Conservation (phyloP, 495 filamentous ascomycete species). For the Gamarada debralockiae region DNA sequence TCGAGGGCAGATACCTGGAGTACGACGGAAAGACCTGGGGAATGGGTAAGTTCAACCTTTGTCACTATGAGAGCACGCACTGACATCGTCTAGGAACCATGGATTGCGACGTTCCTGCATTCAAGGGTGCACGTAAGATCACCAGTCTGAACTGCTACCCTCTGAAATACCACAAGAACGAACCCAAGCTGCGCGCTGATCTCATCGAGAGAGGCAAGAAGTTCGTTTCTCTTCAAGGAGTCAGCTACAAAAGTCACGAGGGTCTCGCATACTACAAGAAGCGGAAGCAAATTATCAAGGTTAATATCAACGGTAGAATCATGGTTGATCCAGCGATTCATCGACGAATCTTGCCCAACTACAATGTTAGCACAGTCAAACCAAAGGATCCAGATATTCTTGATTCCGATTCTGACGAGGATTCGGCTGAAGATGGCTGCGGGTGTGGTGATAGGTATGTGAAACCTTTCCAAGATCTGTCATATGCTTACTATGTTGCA, state of each 20-base stretch:
- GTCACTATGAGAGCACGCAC: constrained; percentile 50
- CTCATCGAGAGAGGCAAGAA: constrained; percentile 84
- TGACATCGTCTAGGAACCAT: constrained; percentile 42
- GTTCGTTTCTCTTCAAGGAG: constrained; percentile 74
- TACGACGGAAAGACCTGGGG: constrained; percentile 70
- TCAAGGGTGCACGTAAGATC: constrained; percentile 83
- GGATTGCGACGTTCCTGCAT: constrained; percentile 67
- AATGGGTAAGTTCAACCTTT: constrained; percentile 35
- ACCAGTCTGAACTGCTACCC: constrained; percentile 75
- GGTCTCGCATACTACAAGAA: constrained; percentile 83
- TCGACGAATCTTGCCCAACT: constrained; percentile 85
- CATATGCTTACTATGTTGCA: not conserved
- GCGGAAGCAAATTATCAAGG: constrained; percentile 72
- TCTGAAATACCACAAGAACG: constrained; percentile 75
- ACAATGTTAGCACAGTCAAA: constrained; percentile 74
- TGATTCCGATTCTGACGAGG: constrained; percentile 57
- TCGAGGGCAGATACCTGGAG: constrained; percentile 77
- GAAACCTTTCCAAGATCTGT: too few species aligned
- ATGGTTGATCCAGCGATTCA: constrained; percentile 91
- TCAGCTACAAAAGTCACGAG: constrained; percentile 83
- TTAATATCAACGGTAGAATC: constrained; percentile 86
- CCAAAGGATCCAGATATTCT: constrained; percentile 70
- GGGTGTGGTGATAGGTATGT: constrained; percentile 34
- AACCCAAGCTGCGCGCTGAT: constrained; percentile 55
- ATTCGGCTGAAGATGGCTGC: constrained; percentile 43